phyloP scores from a whole-genome alignment of 371 early-diverging fungal species.

The Capillidium rhysosporum region DNA sequence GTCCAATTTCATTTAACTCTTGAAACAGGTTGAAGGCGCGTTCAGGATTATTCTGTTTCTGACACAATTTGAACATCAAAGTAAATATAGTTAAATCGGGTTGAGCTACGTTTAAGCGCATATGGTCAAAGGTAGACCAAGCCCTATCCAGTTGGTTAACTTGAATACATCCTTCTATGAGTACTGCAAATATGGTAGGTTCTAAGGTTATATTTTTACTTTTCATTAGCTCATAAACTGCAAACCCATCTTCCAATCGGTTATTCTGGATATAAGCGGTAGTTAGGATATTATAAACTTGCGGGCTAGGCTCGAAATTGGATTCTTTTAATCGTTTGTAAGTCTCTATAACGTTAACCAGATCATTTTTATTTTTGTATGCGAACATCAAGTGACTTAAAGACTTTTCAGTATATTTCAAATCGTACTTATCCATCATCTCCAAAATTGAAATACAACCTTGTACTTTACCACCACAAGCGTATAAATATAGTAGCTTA shows the following conservation, averaged over 20 bases:
- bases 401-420: conserved; percentile 38
- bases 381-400: conserved; percentile 62
- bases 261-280: conserved; percentile 36
- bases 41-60: conserved; percentile 51
- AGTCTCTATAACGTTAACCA: conserved; percentile 29
- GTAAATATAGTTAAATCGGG: conserved; percentile 63
- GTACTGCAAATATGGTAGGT: conserved; percentile 14
- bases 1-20: conserved; percentile 45
- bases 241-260: conserved; percentile 47
- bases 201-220: conserved; percentile 17
- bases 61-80: conserved; percentile 82
- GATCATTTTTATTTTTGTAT: conserved; percentile 42
- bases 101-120: conserved; percentile 55
- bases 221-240: conserved; percentile 53
- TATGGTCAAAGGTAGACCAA: conserved; percentile 78
- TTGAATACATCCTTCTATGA: conserved; percentile 69
- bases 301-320: conserved; percentile 29
- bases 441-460: background rate
- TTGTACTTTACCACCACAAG: background rate
- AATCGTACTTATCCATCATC: conserved; percentile 20
- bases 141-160: conserved; percentile 44
- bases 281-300: conserved; percentile 45
- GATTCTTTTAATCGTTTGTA: conserved; percentile 24
- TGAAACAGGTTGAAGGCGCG: conserved; percentile 61
- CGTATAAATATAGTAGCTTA: background rate